Percentiles rank a stretch among this genome's conserved stretches.
phyloP scores from a whole-genome alignment of 2,329 filamentous ascomycete genomes.

The Pseudocercospora ulei region DNA sequence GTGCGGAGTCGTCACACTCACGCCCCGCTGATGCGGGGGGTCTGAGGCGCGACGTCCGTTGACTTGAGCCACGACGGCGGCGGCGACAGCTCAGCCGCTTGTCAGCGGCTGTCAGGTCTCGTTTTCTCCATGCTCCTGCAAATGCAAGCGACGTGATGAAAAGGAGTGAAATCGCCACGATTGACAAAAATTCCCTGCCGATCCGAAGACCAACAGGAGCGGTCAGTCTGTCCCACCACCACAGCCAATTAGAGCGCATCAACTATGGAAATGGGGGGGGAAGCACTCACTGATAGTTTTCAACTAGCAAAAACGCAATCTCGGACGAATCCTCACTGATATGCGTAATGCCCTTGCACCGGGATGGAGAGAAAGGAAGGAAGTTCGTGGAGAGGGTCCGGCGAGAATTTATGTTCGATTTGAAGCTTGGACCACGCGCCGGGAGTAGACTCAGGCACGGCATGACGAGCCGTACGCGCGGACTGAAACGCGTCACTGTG shows the following conservation, averaged over 20 bases:
- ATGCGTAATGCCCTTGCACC: conserved; percentile 70
- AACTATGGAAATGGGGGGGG: too few relatives aligned
- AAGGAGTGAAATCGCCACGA: conserved; percentile 14
- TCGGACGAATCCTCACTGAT: conserved; percentile 82
- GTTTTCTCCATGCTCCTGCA: conserved; percentile 21
- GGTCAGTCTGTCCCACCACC: too few relatives aligned
- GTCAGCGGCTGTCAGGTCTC: background rate
- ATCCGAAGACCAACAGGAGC: conserved; percentile 61
- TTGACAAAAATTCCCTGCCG: conserved; percentile 69
- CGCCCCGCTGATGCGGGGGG: too few relatives aligned
- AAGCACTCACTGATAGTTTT: conserved; percentile 80
- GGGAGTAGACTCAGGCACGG: too few relatives aligned
- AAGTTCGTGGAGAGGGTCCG: conserved; percentile 1
- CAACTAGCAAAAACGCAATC: conserved; percentile 83
- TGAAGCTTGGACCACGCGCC: too few relatives aligned
- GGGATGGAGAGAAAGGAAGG: conserved; percentile 22
- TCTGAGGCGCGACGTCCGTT: too few relatives aligned
- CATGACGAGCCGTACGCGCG: background rate
- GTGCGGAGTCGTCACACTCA: too few relatives aligned
- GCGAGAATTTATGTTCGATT: background rate
- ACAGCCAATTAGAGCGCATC: too few relatives aligned
- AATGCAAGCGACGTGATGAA: conserved; percentile 23
- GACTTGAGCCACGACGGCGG: too few relatives aligned
- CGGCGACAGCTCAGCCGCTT: too few relatives aligned
- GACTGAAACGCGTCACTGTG: too few relatives aligned